Base-by-base conservation (phyloP, 768 basidiomycete genomes). In the Serendipita vermifera region DNA sequence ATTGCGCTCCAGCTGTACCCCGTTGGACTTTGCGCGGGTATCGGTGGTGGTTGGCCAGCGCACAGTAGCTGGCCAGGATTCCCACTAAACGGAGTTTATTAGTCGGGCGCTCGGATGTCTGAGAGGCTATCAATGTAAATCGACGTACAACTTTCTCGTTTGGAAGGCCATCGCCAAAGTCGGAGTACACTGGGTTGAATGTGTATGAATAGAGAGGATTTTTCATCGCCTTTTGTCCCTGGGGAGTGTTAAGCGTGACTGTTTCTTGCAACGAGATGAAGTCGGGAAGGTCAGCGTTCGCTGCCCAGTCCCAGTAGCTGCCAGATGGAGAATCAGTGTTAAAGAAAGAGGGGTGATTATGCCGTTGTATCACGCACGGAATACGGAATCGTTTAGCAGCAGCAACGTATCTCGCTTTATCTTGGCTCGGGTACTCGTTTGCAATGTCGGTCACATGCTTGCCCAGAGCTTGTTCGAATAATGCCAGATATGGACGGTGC, bases 391-490 rank as follows among this genome's bases (percentile, higher is more conserved):
- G 26, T 29, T 51, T 20, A 24, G 46, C 46, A 20, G 27, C 46
- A 4, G 5, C 9, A n/a, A 51, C 7, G 17, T 63, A 54, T 71
- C 72, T 75, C 5, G 31, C 57, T 0, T 55, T 36, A 20, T 55
- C 33, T 14, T 20, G 17, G 11, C 27, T 29, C 7, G 43, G 33
- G 64, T 78, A 78, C 1, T 64, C 70, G 7, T 62, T 61, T 1
- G 77, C 77, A n/a, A 77, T 72, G 3, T 64, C 60, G 13, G 61
- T 57, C 2, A 76, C 75, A 38, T 69, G 65, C 1, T 65, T 60
- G 33, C 76, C 72, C 15, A 79, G 26, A 9, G 70, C 66, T 78
- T 79, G 77, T 77, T 81, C 78, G 57, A 71, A 72, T 1, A 78
- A 64, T 33, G 72, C 63, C 24, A 79, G 63, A 59, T 79, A 79